phyloP scores from a whole-genome alignment of 2,329 filamentous ascomycete genomes.

The Blastomyces gilchristii region DNA sequence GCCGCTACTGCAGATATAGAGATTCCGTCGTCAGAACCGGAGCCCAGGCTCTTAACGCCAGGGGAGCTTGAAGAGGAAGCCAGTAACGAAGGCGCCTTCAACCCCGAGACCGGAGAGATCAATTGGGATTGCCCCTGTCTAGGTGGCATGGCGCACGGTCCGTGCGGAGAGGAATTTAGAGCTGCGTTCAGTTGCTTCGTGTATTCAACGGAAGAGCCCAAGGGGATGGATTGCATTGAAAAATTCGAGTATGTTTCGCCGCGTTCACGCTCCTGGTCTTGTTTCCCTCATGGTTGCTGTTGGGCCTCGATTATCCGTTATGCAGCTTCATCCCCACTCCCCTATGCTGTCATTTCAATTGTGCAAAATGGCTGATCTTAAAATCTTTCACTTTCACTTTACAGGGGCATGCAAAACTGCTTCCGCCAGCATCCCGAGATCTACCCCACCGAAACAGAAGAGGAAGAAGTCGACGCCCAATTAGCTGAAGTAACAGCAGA shows the following conservation, averaged over 20 bases:
- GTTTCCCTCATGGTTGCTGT: not conserved
- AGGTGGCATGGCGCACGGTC: conserved; percentile 92
- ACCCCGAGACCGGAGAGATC: conserved; percentile 97
- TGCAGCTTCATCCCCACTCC: not conserved
- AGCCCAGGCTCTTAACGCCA: conserved; percentile 22
- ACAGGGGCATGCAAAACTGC: conserved; percentile 91
- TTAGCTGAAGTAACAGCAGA: conserved; percentile 21
- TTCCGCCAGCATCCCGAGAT: conserved; percentile 88
- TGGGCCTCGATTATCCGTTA: not conserved
- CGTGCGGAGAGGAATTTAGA: conserved; percentile 92
- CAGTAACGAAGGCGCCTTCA: conserved; percentile 81
- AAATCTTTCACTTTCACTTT: conserved; percentile 21
- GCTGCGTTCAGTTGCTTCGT: conserved; percentile 97
- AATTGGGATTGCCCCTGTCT: conserved; percentile 99
- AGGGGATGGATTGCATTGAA: conserved; percentile 95
- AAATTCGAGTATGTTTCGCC: conserved; percentile 72
- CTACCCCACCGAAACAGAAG: conserved; percentile 78
- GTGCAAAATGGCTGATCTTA: not conserved
- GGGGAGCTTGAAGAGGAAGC: conserved; percentile 68
- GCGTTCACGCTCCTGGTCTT: not conserved
- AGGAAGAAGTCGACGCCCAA: conserved; percentile 44
- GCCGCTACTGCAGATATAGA: conserved; percentile 16
- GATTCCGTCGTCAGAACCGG: conserved; percentile 7
- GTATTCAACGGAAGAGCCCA: conserved; percentile 86
- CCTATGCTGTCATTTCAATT: not conserved